A percentile compares a stretch with the other conserved stretches of the same genome.
These are phyloP conservation scores for Dentipellis sp. DNA, from an alignment of 768 basidiomycete species.

Conservation along the genomic window DNA sequence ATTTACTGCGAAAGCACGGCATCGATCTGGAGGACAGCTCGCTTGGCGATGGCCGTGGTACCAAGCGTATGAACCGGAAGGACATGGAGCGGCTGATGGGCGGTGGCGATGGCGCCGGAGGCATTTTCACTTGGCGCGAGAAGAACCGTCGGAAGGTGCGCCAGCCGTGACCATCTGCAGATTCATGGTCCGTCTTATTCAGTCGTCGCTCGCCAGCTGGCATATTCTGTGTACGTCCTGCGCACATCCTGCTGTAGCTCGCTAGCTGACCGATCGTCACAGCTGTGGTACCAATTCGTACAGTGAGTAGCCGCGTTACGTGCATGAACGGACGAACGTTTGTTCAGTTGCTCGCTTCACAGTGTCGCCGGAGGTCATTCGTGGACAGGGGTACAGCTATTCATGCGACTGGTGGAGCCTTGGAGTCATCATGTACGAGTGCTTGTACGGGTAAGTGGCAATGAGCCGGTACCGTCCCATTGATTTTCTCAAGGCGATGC, in stretches of 20 bases:
- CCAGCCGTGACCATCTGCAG: conserved; percentile 14
- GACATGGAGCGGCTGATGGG: conserved; percentile 83
- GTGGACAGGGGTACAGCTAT: conserved; percentile 87
- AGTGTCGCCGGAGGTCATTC: conserved; percentile 4
- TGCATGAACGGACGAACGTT: conserved; percentile 21
- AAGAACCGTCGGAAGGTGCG: conserved; percentile 83
- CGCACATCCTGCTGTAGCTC: too few relatives aligned
- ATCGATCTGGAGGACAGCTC: conserved; percentile 85
- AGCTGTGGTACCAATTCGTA: conserved; percentile 67
- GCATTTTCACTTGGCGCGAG: conserved; percentile 93
- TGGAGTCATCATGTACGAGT: conserved; percentile 95
- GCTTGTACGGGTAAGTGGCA: conserved; percentile 71
- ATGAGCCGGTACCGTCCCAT: too few relatives aligned
- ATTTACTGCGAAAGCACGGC: conserved; percentile 85
- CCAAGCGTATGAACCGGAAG: conserved; percentile 70
- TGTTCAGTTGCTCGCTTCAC: conserved; percentile 11
- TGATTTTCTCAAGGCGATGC: background rate
- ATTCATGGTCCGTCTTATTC: conserved; percentile 16
- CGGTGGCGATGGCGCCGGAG: conserved; percentile 68
- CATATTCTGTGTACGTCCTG: background rate
- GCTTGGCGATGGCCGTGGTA: conserved; percentile 60
- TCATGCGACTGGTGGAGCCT: conserved; percentile 99
- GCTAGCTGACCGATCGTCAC: too few relatives aligned
- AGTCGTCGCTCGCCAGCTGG: conserved; percentile 6
- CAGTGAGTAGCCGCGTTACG: conserved; percentile 33